Base-by-base conservation (phyloP, 1,139 yeast genomes). In the Blastobotrys elegans region DNA sequence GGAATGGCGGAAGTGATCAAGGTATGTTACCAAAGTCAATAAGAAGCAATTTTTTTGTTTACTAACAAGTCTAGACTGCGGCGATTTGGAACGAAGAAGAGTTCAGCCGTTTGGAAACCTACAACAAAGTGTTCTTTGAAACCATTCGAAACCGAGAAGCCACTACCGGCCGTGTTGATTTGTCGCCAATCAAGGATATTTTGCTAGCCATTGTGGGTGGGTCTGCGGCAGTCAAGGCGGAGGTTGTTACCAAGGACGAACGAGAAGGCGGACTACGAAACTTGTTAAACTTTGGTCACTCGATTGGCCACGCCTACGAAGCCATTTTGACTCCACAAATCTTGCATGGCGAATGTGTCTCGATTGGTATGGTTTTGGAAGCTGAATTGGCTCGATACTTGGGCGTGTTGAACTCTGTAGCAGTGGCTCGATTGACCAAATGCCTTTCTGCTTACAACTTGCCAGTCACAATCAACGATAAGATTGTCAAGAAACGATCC, bases 1-100 rank as follows among this genome's bases (percentile, higher is more conserved):
- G 99, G 99, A 54, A 92, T 94, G 92, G 96, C 96, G 1, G 99
- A 94, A 70, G 97, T 94, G 49, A 84, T 94, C 58, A 94, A 92
- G 60, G 66, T 63, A 49, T 27, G 62, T 46, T 26, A 1, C 18
- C n/a, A 13, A 20, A 22, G 14, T 3, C 14, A 24, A 24, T n/a
- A n/a, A n/a, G 30, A 13, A 26, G 13, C 30, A 24, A 24, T 10
- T 24, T 24, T 24, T 24, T 24, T 6, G 5, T 24, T 24, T 24
- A 14, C 20, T 41, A 22, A 36, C 17, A 4, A 42, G 24, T 34
- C 31, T 51, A 60, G 71, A 94, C 98, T 10, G 98, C 97, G 8
- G 97, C 97, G 32, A 90, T 94, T 61, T 94, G 97, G 97, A 84
- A 90, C 64, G 96, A 86, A 57, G 73, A 65, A 0, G 97, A 92